Conservation (phyloP, 345 rosid genomes). For the Rhizophora mangle region DNA sequence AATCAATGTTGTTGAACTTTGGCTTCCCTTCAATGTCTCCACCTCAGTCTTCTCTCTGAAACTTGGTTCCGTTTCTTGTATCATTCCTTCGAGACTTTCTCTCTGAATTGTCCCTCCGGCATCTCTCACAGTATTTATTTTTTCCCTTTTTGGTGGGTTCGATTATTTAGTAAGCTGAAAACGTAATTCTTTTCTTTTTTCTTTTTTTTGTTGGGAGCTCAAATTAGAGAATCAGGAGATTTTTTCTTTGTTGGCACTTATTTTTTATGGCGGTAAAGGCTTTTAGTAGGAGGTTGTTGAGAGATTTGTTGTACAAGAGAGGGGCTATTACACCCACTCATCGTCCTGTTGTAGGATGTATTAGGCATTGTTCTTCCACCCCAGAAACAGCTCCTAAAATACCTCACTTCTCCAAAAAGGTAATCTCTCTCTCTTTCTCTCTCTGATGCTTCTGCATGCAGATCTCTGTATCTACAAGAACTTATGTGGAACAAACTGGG, state of each 20-base stretch:
- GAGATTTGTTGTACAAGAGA: conserved; percentile 34
- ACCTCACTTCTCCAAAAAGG: conserved; percentile 77
- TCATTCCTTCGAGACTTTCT: too few species aligned
- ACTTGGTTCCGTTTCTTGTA: too few species aligned
- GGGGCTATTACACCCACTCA: conserved; percentile 25
- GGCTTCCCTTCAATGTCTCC: too few species aligned
- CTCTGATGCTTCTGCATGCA: not conserved
- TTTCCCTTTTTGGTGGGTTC: too few species aligned
- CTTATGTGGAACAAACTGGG: not conserved
- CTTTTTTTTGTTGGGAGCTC: too few species aligned
- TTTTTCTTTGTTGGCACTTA: not conserved
- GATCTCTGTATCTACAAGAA: not conserved
- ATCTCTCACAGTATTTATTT: too few species aligned
- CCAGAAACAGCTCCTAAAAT: conserved; percentile 44
- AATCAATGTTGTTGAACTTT: too few species aligned
- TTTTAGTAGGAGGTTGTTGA: conserved; percentile 42
- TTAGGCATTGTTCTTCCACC: conserved; percentile 46
- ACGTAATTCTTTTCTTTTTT: too few species aligned
- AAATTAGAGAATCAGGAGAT: too few species aligned
- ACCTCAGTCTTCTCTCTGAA: too few species aligned
- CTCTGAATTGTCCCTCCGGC: too few species aligned
- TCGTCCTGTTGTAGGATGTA: conserved; percentile 24
- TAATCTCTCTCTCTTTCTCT: conserved; percentile 17
- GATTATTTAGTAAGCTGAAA: too few species aligned
- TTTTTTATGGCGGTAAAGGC: conserved; percentile 49